phyloP scores from a whole-genome alignment of 2,329 filamentous ascomycete genomes.

The Fusarium haematococcum region DNA sequence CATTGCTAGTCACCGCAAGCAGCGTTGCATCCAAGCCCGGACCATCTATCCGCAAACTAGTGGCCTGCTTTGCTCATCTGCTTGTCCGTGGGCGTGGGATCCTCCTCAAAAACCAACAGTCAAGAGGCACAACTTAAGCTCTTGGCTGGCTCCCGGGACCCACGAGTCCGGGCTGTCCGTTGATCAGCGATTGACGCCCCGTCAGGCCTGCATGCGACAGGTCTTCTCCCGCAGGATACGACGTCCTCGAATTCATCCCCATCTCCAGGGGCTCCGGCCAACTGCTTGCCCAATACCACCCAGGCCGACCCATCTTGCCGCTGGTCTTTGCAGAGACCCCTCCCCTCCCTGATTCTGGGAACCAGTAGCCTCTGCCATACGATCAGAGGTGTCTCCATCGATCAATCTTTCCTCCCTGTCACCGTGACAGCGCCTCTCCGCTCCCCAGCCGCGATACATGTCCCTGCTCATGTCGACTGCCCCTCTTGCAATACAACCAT shows the following conservation, averaged over 20 bases:
- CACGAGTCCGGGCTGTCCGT: conserved; percentile 38
- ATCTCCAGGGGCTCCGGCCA: conserved; percentile 38
- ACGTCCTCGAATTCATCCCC: conserved; percentile 32
- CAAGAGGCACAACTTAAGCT: conserved; percentile 37
- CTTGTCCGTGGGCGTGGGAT: conserved; percentile 35
- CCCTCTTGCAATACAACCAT: conserved; percentile 39
- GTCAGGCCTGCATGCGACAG: conserved; percentile 41
- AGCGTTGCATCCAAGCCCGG: conserved; percentile 34
- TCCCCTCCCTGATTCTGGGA: conserved; percentile 33
- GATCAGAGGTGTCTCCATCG: conserved; percentile 35
- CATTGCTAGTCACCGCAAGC: conserved; percentile 23
- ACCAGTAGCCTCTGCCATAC: conserved; percentile 36
- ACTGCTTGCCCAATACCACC: conserved; percentile 28
- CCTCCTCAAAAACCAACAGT: conserved; percentile 19
- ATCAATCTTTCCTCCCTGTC: conserved; percentile 40
- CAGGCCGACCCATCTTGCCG: conserved; percentile 25
- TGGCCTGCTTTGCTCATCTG: conserved; percentile 35
- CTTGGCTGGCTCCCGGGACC: conserved; percentile 42
- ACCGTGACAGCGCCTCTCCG: conserved; percentile 33
- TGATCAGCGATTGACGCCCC: conserved; percentile 45
- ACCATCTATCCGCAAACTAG: conserved; percentile 37
- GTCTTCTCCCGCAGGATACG: conserved; percentile 36
- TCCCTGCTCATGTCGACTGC: conserved; percentile 28
- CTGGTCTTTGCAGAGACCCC: conserved; percentile 32
- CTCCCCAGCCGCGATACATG: conserved; percentile 38